A percentile compares a stretch with the other conserved stretches of the same genome.
Evolutionary conservation across 1,284 basidiomycete species (phyloP).

Genomic region (Lentinus polychrous): DNA sequence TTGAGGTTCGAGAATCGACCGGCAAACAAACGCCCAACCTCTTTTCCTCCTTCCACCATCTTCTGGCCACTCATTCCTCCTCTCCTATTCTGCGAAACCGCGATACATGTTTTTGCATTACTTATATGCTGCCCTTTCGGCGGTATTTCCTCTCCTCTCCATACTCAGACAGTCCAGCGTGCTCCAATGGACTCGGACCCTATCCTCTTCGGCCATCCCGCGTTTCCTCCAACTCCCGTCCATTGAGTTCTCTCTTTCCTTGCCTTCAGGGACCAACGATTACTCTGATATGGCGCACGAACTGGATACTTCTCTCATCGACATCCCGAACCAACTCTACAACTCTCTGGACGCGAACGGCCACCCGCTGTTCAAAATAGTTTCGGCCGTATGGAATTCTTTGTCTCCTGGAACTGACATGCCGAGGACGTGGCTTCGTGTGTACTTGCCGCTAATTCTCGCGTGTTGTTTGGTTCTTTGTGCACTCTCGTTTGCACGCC

Average conservation of each 20-base stretch:
- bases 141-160: slow-evolving; percentile 6
- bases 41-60: slow-evolving; percentile 5
- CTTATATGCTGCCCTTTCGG: slow-evolving; percentile 5
- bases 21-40: too few relatives aligned
- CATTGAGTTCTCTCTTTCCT: not conserved
- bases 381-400: not conserved
- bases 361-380: not conserved
- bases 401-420: not conserved
- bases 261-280: not conserved
- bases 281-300: not conserved
- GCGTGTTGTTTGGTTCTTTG: too few relatives aligned
- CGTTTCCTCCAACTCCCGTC: slow-evolving; percentile 3
- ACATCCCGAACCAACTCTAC: not conserved
- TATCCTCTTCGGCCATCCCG: not conserved
- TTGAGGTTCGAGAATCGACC: too few relatives aligned
- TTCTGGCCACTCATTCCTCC: not conserved
- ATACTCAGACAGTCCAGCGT: slow-evolving; percentile 1
- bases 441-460: too few relatives aligned
- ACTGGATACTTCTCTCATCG: not conserved
- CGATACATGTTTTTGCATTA: slow-evolving; percentile 9
- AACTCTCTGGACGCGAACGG: not conserved
- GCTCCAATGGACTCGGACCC: not conserved
- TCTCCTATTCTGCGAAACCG: slow-evolving; percentile 2
- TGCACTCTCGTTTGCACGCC: too few relatives aligned
- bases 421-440: not conserved